phyloP scores from a whole-genome alignment of 2,329 filamentous ascomycete genomes.

The Aspergillus texensis region DNA sequence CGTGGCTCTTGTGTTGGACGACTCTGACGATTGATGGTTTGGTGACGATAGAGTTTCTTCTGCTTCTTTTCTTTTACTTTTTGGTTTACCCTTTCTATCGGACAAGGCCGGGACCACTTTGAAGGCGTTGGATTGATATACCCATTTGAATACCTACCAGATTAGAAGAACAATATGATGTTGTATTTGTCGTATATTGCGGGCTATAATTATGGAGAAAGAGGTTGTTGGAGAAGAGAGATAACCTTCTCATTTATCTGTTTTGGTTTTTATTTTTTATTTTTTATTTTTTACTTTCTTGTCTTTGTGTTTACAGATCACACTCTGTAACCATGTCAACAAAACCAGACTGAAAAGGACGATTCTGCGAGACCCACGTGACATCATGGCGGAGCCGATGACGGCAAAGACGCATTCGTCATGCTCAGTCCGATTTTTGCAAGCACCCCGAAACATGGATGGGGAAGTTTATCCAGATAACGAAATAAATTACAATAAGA shows the following conservation, averaged over 20 bases:
- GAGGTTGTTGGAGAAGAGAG: neutral
- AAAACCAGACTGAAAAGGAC: neutral
- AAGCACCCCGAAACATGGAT: slow-evolving; percentile 1
- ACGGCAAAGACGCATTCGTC: slow-evolving; percentile 17
- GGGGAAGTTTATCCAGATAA: neutral
- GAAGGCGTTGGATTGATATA: slow-evolving; percentile 18
- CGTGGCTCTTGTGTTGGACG: slow-evolving; percentile 70
- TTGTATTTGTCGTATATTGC: neutral
- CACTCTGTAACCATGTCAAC: neutral
- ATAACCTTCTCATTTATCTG: neutral
- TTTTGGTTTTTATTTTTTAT: neutral
- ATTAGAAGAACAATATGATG: neutral
- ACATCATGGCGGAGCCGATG: slow-evolving; percentile 21
- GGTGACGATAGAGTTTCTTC: neutral
- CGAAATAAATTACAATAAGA: neutral
- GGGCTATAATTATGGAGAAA: neutral
- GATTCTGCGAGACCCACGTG: slow-evolving; percentile 23
- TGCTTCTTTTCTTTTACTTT: neutral
- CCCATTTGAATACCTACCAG: slow-evolving; percentile 2
- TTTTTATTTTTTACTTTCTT: neutral
- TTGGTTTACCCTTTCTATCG: neutral
- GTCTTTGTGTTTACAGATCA: neutral
- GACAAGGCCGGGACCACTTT: neutral
- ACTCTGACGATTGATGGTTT: slow-evolving; percentile 56
- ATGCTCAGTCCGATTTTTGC: slow-evolving; percentile 7